Percentiles rank a stretch among this genome's conserved stretches.
phyloP scores from a whole-genome alignment of 495 filamentous ascomycete species.

The Talaromyces liani region DNA sequence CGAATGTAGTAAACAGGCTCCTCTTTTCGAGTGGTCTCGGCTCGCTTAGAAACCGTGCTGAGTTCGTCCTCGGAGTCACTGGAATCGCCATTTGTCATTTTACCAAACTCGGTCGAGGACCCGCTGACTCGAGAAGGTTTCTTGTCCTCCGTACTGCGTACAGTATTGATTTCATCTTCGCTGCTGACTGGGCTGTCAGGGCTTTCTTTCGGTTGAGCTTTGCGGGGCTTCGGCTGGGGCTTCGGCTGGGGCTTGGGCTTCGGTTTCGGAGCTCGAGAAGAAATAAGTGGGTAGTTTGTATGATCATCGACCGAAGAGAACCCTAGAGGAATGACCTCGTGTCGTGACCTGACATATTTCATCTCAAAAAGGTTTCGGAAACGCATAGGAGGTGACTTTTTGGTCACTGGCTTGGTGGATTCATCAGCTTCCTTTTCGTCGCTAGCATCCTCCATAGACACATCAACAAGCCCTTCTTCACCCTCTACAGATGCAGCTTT shows the following conservation, averaged over 20 bases:
- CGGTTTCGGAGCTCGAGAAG: constrained; percentile 34
- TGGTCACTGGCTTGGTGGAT: constrained; percentile 31
- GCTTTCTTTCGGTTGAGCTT: not conserved
- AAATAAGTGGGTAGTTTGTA: constrained; percentile 48
- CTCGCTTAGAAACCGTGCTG: constrained; percentile 1
- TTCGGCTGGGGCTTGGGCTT: not conserved
- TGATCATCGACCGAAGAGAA: constrained; percentile 51
- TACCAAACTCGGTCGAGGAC: not conserved
- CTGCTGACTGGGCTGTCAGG: constrained; percentile 12
- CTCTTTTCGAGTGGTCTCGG: constrained; percentile 9
- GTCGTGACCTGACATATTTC: constrained; percentile 45
- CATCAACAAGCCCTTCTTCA: constrained; percentile 85
- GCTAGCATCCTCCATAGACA: constrained; percentile 68
- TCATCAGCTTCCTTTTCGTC: constrained; percentile 18
- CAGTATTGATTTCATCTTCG: constrained; percentile 18
- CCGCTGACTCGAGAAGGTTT: not conserved
- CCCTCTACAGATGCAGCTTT: constrained; percentile 73
- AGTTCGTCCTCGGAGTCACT: constrained; percentile 13
- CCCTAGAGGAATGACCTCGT: constrained; percentile 55
- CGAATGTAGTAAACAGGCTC: constrained; percentile 34
- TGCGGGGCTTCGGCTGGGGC: not conserved
- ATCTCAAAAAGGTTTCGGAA: constrained; percentile 67
- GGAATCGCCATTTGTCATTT: constrained; percentile 3
- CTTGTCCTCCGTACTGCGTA: not conserved
- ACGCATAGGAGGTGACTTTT: constrained; percentile 36